Conservation (phyloP, 495 filamentous ascomycete species). For the Aspergillus cavernicola region DNA sequence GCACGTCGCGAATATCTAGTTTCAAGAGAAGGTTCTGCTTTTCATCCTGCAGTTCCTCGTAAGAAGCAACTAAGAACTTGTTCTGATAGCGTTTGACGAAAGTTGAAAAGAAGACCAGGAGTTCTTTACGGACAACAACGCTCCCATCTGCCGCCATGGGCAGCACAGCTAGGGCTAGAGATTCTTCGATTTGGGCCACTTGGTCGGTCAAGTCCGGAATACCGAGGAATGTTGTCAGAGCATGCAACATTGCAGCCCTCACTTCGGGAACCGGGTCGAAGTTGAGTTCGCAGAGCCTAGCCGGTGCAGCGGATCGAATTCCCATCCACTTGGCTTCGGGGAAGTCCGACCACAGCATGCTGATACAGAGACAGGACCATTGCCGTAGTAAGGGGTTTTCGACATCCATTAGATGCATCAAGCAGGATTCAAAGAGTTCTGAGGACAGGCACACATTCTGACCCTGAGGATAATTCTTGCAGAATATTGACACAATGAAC, state of each 20-base stretch:
- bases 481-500: constrained; percentile 95
- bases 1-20: constrained; percentile 19
- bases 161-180: constrained; percentile 76
- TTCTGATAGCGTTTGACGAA: constrained; percentile 89
- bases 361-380: constrained; percentile 95
- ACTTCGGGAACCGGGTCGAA: constrained; percentile 95
- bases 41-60: constrained; percentile 86
- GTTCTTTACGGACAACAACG: constrained; percentile 86
- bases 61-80: constrained; percentile 88
- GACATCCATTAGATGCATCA: constrained; percentile 74
- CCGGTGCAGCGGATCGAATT: constrained; percentile 74
- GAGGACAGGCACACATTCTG: constrained; percentile 79
- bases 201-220: constrained; percentile 91
- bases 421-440: constrained; percentile 79
- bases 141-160: constrained; percentile 89
- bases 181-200: constrained; percentile 84
- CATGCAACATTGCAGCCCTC: constrained; percentile 85
- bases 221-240: constrained; percentile 87
- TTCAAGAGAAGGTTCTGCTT: constrained; percentile 59
- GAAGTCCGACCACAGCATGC: constrained; percentile 88
- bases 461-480: constrained; percentile 85
- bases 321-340: constrained; percentile 93
- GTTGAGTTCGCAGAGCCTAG: constrained; percentile 72
- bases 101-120: constrained; percentile 88
- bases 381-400: constrained; percentile 87